Percentiles rank a stretch among this genome's conserved stretches.
phyloP scores from a whole-genome alignment of 169 alveolate genomes.

The Cystoisospora suis region DNA sequence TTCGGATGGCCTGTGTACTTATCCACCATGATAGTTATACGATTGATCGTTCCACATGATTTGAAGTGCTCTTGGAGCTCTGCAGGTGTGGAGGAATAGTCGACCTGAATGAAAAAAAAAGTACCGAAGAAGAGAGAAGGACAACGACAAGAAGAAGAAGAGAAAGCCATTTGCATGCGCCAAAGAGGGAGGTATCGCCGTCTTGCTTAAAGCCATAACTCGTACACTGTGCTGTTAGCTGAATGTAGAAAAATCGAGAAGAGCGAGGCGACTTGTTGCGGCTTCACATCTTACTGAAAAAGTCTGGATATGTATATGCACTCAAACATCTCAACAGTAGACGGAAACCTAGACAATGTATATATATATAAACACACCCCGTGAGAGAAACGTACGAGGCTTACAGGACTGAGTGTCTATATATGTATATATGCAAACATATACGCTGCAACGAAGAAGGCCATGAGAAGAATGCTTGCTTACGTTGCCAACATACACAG shows the following conservation, averaged over 20 bases:
- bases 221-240: too few relatives aligned
- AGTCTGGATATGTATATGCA: neutral
- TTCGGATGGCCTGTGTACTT: constrained; percentile 91
- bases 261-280: too few relatives aligned
- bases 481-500: constrained; percentile 58
- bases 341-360: neutral
- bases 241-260: too few relatives aligned
- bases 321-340: neutral
- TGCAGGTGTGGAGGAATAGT: constrained; percentile 90
- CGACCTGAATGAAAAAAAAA: constrained; percentile 77
- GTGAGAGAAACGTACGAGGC: too few relatives aligned
- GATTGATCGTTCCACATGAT: constrained; percentile 87
- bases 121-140: neutral
- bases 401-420: too few relatives aligned
- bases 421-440: neutral
- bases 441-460: neutral
- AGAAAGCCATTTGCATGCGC: too few relatives aligned
- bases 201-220: too few relatives aligned
- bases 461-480: neutral
- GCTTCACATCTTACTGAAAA: neutral
- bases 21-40: constrained; percentile 92
- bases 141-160: neutral
- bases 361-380: neutral
- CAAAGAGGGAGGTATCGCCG: too few relatives aligned
- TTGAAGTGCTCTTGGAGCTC: constrained; percentile 90